Conservation (phyloP, 2,329 filamentous ascomycete species). For the Aureobasidium sp. region DNA sequence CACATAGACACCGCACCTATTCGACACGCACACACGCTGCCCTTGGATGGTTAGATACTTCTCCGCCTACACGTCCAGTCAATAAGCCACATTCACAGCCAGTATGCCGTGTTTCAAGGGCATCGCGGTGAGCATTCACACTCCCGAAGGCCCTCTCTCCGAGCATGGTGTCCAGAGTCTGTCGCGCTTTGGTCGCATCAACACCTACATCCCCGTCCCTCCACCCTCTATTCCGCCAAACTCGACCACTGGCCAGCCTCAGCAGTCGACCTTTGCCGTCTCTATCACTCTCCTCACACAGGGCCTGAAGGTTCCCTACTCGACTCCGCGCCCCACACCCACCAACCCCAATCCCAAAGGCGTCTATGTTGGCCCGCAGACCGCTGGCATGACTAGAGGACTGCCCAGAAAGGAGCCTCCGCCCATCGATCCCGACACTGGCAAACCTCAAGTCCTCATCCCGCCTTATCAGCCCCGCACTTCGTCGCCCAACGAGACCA, state of each 20-base stretch:
- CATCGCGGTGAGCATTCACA: constrained; percentile 95
- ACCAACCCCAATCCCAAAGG: constrained; percentile 73
- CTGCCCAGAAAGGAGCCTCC: constrained; percentile 48
- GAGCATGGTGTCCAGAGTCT: constrained; percentile 95
- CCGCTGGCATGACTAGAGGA: constrained; percentile 27
- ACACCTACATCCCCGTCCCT: constrained; percentile 93
- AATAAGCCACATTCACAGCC: neutral
- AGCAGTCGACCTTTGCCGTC: constrained; percentile 94
- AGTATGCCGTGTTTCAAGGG: constrained; percentile 96
- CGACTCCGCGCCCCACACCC: constrained; percentile 69
- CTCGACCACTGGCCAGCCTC: constrained; percentile 63
- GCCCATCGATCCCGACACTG: constrained; percentile 26
- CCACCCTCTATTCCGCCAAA: constrained; percentile 65
- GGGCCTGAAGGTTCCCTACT: constrained; percentile 84
- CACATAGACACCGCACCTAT: no score
- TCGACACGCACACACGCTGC: neutral
- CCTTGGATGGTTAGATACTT: neutral
- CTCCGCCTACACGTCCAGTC: neutral
- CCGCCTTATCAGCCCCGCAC: constrained; percentile 88
- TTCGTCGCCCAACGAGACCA: constrained; percentile 88
- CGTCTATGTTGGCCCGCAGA: constrained; percentile 58
- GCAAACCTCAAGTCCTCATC: constrained; percentile 50
- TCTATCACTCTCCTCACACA: constrained; percentile 93
- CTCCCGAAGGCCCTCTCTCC: constrained; percentile 66
- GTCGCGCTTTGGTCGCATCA: constrained; percentile 83